Evolutionary conservation across 2,329 filamentous ascomycete genomes (phyloP).

Genomic region (Fusarium sp.): DNA sequence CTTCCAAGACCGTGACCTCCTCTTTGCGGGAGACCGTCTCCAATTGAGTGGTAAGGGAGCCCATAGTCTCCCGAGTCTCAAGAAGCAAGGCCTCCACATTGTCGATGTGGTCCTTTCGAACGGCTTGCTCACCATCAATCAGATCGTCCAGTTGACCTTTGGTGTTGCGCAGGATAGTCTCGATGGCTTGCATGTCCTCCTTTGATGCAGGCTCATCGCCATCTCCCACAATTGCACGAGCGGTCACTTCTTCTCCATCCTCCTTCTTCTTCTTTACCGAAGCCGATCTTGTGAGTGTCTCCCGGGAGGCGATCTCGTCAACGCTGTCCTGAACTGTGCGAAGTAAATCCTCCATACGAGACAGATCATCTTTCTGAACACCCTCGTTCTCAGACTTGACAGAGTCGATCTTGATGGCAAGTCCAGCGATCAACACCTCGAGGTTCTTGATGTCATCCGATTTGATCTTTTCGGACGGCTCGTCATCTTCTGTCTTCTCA

Average conservation of each 20-base stretch:
- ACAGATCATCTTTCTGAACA: slow-evolving; percentile 64
- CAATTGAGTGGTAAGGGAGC: slow-evolving; percentile 72
- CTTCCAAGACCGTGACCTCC: slow-evolving; percentile 80
- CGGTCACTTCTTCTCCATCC: slow-evolving; percentile 30
- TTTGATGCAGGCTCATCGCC: slow-evolving; percentile 58
- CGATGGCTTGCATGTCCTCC: slow-evolving; percentile 90
- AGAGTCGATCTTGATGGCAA: slow-evolving; percentile 83
- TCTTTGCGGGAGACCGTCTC: slow-evolving; percentile 80
- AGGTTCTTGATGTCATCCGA: slow-evolving; percentile 85
- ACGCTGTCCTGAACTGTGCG: slow-evolving; percentile 60
- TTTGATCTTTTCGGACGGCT: slow-evolving; percentile 64
- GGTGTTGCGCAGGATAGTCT: slow-evolving; percentile 88
- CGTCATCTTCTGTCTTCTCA: slow-evolving; percentile 38
- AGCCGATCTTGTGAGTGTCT: slow-evolving; percentile 34
- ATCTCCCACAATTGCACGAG: slow-evolving; percentile 14
- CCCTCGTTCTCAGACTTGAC: slow-evolving; percentile 49
- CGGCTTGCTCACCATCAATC: slow-evolving; percentile 76
- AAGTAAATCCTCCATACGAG: slow-evolving; percentile 63
- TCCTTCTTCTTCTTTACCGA: slow-evolving; percentile 31
- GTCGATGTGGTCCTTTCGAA: slow-evolving; percentile 73
- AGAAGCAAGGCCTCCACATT: slow-evolving; percentile 73
- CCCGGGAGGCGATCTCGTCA: slow-evolving; percentile 55
- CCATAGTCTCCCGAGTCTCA: slow-evolving; percentile 79
- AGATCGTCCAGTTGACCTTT: slow-evolving; percentile 87
- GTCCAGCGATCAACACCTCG: slow-evolving; percentile 82